Evolutionary conservation across 2,329 filamentous ascomycete species (phyloP), one percentile per base, ranked within the genome.

Genomic region (Rutstroemia sp.): DNA sequence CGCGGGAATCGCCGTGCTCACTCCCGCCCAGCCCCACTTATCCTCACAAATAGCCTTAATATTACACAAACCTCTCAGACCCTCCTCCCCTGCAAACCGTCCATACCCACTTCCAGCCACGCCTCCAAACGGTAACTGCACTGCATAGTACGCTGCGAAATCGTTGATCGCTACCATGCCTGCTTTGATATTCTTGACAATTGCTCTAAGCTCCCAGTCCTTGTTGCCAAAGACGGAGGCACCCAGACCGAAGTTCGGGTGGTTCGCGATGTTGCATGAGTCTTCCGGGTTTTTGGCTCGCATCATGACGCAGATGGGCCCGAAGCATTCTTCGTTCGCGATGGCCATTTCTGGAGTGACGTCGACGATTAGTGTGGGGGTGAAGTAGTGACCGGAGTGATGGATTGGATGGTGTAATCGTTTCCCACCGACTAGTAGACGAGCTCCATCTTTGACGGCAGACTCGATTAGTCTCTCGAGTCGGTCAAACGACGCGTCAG

Each of bases 91-190:
- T 0, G 90, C 92, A 72, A 99, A 99, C 2, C 92, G 80, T 1
- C 94, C 94, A 70, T 97, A 97, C 0, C 89, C 94, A 23, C 88
- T 95, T 1, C 91, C 92, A 57, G 82, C 84, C n/a, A 66, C 59
- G 25, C 69, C 94, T 39, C 94, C 94, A 72, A 99, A 99, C 0
- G 94, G 94, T 41, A 99, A 75, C 72, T 96, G 91, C 7, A 95
- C 92, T 52, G 92, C 90, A 69, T 99, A 99, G 71, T 85, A 96
- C 27, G 85, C 87, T 19, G 86, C 94, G 68, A 99, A 99, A 74
- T 99, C 94, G 70, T 99, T 99, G 64, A 99, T 82, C 23, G 90
- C 85, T 0, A 97, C 89, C 88, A 96, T 96, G 46, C 94, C 94
- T 0, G 88, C 85, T 60, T 86, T 82, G 52, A 96, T 78, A 23